Evolutionary conservation across 345 rosid genomes (phyloP), one percentile per base, ranked within the genome.

Genomic region (Rubroshorea leprosula): DNA sequence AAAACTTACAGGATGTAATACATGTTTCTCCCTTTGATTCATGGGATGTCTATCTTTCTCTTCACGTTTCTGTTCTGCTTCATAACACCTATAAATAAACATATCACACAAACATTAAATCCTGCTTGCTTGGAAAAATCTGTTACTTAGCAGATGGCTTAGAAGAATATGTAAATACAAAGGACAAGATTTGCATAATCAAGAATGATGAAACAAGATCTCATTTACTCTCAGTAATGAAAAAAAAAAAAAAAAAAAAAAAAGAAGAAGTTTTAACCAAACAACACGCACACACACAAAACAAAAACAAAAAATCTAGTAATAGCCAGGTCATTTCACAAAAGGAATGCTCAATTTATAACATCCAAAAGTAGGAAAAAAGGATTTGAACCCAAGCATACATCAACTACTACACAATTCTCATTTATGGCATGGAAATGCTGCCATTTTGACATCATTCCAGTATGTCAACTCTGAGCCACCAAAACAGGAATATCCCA

Each of bases 21-120:
- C 55, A 66, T 93, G 99, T 61, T 72, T 80, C 57, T 80, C 95
- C 76, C 92, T 82, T 13, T 70, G 86, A 72, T 90, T 73, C 51
- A 81, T 50, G 44, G 97, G 97, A 74, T 93, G 97, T 52, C 83
- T 78, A 64, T 87, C 99, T 67, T 88, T 78, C 48, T 85, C 95
- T 65, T 90, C 95, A 27, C 84, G 89, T 62, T 81, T 80, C 81
- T 82, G 89, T 66, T 93, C 97, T 23, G 67, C 71, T 62, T 87
- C 96, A 58, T 87, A 83, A 60, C 99, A 93, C 83, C 99, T 93
- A 64, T 60, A 60, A 67, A 67, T 57, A 19, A 59, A 38, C n/a
- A 25, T 21, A 49, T 47, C 50, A 48, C 53, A 38, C 31, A 65
- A 66, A 53, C 15, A 67, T 63, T 47, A 70, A 52, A 62, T 53